Conservation (phyloP, 495 filamentous ascomycete genomes). For the Trichoderma orchidacearum region DNA sequence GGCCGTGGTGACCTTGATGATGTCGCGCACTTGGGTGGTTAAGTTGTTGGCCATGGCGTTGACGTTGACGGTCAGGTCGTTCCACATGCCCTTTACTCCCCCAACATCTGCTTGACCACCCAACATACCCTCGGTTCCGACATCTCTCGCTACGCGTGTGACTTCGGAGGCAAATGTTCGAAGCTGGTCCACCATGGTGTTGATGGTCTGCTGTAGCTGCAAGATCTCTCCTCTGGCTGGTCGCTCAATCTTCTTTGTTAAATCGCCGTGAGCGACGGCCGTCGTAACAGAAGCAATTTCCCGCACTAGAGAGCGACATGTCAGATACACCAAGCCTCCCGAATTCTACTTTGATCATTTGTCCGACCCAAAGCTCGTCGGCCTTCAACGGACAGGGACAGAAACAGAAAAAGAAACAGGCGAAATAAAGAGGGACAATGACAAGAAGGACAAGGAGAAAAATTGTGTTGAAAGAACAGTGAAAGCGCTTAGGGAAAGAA, state of each 20-base stretch:
- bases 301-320: slow-evolving; percentile 42
- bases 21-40: slow-evolving; percentile 95
- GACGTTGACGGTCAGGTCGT: slow-evolving; percentile 93
- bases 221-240: slow-evolving; percentile 92
- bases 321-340: slow-evolving; percentile 11
- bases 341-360: too few relatives aligned
- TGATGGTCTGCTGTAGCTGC: slow-evolving; percentile 94
- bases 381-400: too few relatives aligned
- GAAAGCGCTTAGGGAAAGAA: not conserved
- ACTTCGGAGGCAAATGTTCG: slow-evolving; percentile 96
- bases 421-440: too few relatives aligned
- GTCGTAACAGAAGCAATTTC: slow-evolving; percentile 96
- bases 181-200: slow-evolving; percentile 97
- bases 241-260: slow-evolving; percentile 91
- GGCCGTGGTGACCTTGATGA: slow-evolving; percentile 95
- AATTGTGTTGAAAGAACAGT: not conserved
- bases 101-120: slow-evolving; percentile 94
- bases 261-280: slow-evolving; percentile 89
- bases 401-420: too few relatives aligned
- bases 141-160: slow-evolving; percentile 88
- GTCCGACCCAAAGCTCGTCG: too few relatives aligned
- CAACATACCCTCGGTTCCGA: slow-evolving; percentile 92
- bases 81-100: slow-evolving; percentile 76
- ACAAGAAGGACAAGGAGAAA: too few relatives aligned
- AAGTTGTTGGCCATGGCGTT: slow-evolving; percentile 98